phyloP scores from a whole-genome alignment of 805 yeast species.

The Zygosaccharomyces siamensis region DNA sequence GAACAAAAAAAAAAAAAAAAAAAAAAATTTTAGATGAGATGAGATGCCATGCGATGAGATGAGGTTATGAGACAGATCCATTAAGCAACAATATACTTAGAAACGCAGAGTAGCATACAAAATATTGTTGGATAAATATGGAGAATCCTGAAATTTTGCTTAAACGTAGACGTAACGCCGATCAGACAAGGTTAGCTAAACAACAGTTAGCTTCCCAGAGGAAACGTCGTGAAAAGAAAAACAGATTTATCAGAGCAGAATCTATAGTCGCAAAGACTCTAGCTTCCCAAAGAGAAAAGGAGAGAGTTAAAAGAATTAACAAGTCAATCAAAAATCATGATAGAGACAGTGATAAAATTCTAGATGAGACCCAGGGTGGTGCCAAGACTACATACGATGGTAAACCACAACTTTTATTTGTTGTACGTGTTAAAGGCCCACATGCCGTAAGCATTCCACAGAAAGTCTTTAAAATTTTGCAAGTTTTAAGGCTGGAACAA shows the following conservation, averaged over 20 bases:
- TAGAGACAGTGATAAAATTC: constrained; percentile 26
- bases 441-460: constrained; percentile 60
- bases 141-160: constrained; percentile 68
- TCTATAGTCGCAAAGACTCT: constrained; percentile 60
- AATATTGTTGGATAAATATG: constrained; percentile 37
- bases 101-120: constrained; percentile 18
- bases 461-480: constrained; percentile 55
- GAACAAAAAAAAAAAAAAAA: neutral
- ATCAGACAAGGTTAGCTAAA: constrained; percentile 64
- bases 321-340: constrained; percentile 19
- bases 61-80: neutral
- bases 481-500: constrained; percentile 55
- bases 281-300: constrained; percentile 61
- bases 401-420: constrained; percentile 51
- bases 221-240: constrained; percentile 42
- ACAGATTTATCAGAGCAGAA: constrained; percentile 69
- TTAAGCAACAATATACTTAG: constrained; percentile 1
- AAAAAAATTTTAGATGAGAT: constrained; percentile 6
- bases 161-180: constrained; percentile 75
- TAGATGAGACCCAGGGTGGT: constrained; percentile 25
- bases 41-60: constrained; percentile 17
- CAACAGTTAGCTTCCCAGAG: constrained; percentile 56
- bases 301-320: constrained; percentile 60
- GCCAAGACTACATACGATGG: constrained; percentile 38
- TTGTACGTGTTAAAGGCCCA: constrained; percentile 64